Evolutionary conservation across 805 yeast species (phyloP).

Genomic region (Debaryomyces tyrocola): DNA sequence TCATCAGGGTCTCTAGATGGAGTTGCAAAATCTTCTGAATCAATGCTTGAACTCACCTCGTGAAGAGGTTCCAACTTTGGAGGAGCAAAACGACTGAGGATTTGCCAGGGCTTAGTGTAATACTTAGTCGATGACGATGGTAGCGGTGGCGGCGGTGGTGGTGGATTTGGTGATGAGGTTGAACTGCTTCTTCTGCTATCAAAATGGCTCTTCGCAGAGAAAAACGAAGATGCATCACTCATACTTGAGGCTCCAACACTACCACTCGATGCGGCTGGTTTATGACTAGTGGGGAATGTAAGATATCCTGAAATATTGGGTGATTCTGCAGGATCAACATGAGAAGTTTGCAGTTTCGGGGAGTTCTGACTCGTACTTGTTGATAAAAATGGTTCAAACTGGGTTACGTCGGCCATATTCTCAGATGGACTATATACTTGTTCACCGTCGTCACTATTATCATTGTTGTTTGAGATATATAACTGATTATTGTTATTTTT

Average conservation of each 20-base stretch:
- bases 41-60: slow-evolving; percentile 20
- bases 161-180: background rate
- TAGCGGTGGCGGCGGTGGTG: slow-evolving; percentile 1
- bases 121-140: slow-evolving; percentile 5
- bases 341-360: background rate
- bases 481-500: too few relatives aligned
- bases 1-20: background rate
- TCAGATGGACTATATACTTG: background rate
- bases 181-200: background rate
- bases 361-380: background rate
- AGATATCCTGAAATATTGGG: too few relatives aligned
- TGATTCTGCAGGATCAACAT: too few relatives aligned
- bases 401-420: background rate
- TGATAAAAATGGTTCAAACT: background rate
- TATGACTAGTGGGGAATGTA: too few relatives aligned
- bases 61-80: background rate
- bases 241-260: background rate
- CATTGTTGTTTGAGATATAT: too few relatives aligned
- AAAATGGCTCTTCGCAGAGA: slow-evolving; percentile 12
- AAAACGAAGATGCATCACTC: slow-evolving; percentile 9
- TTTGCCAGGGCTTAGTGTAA: slow-evolving; percentile 24
- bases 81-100: slow-evolving; percentile 18
- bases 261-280: background rate
- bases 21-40: slow-evolving; percentile 9
- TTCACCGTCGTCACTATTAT: background rate